Percentiles rank a stretch among this genome's conserved stretches.
These are phyloP conservation scores for Stephania yunnanensis DNA, from an alignment of 164 flowering plant species.

Conservation along the genomic window DNA sequence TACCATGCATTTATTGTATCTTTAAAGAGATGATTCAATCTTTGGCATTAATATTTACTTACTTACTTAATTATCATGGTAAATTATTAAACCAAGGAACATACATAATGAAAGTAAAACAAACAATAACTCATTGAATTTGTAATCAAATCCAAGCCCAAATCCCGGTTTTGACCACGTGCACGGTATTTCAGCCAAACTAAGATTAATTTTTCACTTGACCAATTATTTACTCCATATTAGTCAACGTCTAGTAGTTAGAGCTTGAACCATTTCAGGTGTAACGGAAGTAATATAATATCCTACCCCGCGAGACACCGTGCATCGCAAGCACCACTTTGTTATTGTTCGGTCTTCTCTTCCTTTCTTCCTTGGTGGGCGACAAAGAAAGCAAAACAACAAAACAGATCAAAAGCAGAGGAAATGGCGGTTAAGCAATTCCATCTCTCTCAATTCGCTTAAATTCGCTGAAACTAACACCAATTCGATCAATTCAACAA, in stretches of 20 bases:
- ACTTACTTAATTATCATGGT: no score
- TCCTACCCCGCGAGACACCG: background rate
- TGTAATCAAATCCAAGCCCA: background rate
- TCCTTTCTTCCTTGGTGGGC: background rate
- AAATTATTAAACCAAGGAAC: no score
- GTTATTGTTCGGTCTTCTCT: background rate
- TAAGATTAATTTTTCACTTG: background rate
- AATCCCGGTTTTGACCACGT: background rate
- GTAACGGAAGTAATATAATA: background rate
- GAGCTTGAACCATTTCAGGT: background rate
- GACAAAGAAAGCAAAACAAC: background rate
- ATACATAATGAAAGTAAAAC: no score
- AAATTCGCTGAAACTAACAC: background rate
- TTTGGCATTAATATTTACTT: no score
- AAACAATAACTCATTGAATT: no score
- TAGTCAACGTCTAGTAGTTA: background rate
- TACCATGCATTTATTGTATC: no score
- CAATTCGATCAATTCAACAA: background rate
- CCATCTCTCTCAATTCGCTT: background rate
- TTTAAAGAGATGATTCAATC: no score
- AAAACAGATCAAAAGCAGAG: background rate
- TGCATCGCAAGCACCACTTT: background rate
- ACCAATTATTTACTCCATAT: background rate
- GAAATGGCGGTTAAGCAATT: background rate
- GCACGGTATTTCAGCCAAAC: background rate